Evolutionary conservation across 352 stramenopile genomes (phyloP).

Genomic region (Globisporangium cylindrosporum): DNA sequence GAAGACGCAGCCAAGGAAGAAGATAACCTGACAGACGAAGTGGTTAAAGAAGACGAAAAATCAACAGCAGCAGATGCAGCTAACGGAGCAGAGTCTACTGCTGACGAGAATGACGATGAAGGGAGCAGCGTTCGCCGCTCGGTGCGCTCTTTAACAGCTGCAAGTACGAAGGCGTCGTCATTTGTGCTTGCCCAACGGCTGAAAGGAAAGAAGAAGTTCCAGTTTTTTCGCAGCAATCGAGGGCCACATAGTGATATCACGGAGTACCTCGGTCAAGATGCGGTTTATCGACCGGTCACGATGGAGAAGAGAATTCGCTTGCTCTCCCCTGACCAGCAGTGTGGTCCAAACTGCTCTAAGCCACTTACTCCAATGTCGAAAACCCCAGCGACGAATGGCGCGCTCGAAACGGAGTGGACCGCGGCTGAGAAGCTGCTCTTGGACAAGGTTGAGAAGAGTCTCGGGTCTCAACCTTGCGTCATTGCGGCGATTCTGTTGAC

Average conservation of each 20-base stretch:
- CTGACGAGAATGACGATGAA: constrained; percentile 18
- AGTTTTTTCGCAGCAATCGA: constrained; percentile 27
- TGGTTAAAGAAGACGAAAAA: constrained; percentile 6
- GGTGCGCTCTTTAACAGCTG: constrained; percentile 43
- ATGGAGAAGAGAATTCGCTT: constrained; percentile 24
- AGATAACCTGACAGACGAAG: background rate
- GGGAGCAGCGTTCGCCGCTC: constrained; percentile 29
- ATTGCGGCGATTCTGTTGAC: constrained; percentile 37
- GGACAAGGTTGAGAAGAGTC: constrained; percentile 31
- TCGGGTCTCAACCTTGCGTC: constrained; percentile 42
- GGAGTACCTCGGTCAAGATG: constrained; percentile 58
- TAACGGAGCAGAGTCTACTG: constrained; percentile 10
- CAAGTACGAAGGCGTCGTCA: constrained; percentile 53
- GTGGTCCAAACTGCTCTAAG: constrained; percentile 29
- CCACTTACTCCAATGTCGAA: constrained; percentile 1
- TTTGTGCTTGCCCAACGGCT: constrained; percentile 26
- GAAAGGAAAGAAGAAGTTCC: constrained; percentile 30
- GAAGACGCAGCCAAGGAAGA: background rate
- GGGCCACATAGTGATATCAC: constrained; percentile 33
- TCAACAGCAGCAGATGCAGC: constrained; percentile 9
- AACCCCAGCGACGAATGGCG: background rate
- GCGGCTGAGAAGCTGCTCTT: constrained; percentile 40
- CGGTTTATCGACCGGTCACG: constrained; percentile 42
- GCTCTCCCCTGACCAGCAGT: constrained; percentile 25
- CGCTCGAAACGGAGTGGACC: constrained; percentile 25